Base-by-base conservation (phyloP, 805 yeast genomes). In the Debaryomyces maramus region DNA sequence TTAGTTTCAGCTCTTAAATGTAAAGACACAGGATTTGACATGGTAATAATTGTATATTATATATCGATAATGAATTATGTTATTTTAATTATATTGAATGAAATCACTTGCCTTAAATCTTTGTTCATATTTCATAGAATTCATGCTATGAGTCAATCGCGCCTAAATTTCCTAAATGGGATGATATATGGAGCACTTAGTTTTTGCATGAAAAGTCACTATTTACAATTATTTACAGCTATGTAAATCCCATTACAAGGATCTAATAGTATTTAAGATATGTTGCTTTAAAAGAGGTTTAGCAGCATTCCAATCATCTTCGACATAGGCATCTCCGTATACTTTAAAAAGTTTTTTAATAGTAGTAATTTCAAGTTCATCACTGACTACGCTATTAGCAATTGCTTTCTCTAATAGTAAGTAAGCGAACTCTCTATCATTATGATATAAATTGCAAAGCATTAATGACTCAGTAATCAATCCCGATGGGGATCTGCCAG, bases 1-100 rank as follows among this genome's bases (percentile, higher is more conserved):
- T 93, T 93, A 56, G 93, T 86, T 65, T 93, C 99, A 23, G 97
- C 97, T 74, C 99, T 85, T 47, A 93, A 73, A 57, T 93, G 99
- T 49, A 93, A 72, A 38, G 75, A 81, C 27, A 85, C 88, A 48
- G 75, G 50, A 19, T 29, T 26, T 18, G 41, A 33, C 50, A 46
- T 46, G 7, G 15, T 27, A n/a, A n/a, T n/a, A 11, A 13, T 27
- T 4, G 19, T 23, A n/a, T n/a, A n/a, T 22, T 34, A 8, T n/a
- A 13, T 18, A 15, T 30, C 14, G 4, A 22, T 14, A 3, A 22
- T 21, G 8, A 31, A 31, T 10, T 14, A 15, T 11, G 17, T 3
- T 18, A 5, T 13, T 32, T 19, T 11, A 10, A 19, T 9, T 24
- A 28, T 31, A 24, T n/a, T 15, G 22, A 31, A n/a, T n/a, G n/a